Conservation (phyloP, 2,329 filamentous ascomycete genomes). For the Fusarium floridanum region DNA sequence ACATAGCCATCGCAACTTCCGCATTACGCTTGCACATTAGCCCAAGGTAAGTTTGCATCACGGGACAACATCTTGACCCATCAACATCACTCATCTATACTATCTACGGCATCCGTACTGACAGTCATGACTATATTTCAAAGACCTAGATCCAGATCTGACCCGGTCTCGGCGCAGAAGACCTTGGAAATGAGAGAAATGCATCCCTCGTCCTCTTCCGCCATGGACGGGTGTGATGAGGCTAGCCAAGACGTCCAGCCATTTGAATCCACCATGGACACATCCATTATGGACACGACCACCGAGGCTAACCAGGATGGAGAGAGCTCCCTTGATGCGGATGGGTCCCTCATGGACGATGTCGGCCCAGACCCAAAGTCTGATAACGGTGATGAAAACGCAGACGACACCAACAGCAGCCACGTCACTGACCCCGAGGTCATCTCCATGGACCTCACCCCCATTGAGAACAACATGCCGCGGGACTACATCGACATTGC, state of each 20-base stretch:
- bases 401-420: background rate
- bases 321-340: background rate
- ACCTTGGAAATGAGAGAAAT: background rate
- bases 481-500: slow-evolving; percentile 35
- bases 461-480: slow-evolving; percentile 31
- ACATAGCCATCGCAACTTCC: background rate
- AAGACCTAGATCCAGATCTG: background rate
- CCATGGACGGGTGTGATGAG: background rate
- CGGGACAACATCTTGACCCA: background rate
- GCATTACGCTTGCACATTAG: background rate
- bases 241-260: background rate
- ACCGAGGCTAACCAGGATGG: background rate
- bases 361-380: background rate
- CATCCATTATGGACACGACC: slow-evolving; percentile 1
- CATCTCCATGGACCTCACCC: slow-evolving; percentile 21
- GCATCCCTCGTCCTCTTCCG: background rate
- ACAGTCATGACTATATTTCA: background rate
- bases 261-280: slow-evolving; percentile 1
- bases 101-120: background rate
- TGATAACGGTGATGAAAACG: background rate
- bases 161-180: background rate
- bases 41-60: background rate
- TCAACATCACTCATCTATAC: background rate
- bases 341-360: background rate
- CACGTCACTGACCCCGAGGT: background rate